Conservation (phyloP, 495 filamentous ascomycete genomes). For the Aspergillus saccharolyticus region DNA sequence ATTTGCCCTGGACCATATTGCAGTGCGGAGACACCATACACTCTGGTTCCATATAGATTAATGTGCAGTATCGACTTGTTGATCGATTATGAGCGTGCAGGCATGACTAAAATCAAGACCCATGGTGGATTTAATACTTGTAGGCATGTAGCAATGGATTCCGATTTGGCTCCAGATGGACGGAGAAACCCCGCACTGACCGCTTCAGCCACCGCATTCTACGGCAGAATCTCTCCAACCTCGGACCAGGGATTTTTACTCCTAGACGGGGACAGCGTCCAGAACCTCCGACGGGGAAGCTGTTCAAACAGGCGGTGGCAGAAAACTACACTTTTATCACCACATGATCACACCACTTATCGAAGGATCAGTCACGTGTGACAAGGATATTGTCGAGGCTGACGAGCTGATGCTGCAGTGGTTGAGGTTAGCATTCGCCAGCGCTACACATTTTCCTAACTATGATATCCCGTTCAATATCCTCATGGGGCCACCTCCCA, state of each 20-base stretch:
- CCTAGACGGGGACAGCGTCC: background rate
- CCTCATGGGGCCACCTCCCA: constrained; percentile 24
- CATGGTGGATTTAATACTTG: too few species aligned
- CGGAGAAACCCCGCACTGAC: too few species aligned
- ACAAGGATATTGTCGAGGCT: constrained; percentile 8
- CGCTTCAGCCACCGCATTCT: too few species aligned
- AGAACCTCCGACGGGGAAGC: background rate
- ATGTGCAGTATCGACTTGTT: too few species aligned
- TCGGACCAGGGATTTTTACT: background rate
- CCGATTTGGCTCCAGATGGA: too few species aligned
- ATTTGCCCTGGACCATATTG: too few species aligned
- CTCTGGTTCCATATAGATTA: too few species aligned
- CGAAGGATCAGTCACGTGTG: constrained; percentile 17
- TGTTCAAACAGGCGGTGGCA: background rate
- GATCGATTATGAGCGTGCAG: too few species aligned
- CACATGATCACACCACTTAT: constrained; percentile 7
- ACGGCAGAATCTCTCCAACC: background rate
- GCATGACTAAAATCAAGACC: too few species aligned
- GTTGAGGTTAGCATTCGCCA: constrained; percentile 10
- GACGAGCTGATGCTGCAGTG: constrained; percentile 5
- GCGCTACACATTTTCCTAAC: constrained; percentile 14
- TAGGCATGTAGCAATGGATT: too few species aligned
- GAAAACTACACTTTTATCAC: background rate
- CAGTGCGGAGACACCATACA: too few species aligned
- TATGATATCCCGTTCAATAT: constrained; percentile 33